Conservation (phyloP, 306 rosid species). For the Prosopis cineraria region DNA sequence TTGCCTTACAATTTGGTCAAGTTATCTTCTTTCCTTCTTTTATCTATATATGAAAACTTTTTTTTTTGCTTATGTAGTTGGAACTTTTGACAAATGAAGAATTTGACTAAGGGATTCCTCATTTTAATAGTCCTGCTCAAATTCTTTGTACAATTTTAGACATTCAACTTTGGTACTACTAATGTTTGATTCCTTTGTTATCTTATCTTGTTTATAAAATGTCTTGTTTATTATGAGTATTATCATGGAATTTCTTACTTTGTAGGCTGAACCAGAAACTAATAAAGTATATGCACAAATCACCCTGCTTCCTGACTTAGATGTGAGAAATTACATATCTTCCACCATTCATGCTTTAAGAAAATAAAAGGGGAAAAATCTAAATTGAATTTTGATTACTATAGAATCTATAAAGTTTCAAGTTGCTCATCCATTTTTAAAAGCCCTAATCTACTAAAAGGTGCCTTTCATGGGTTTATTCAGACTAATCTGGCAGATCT, state of each 20-base stretch:
- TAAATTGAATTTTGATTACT: neutral
- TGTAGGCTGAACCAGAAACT: slow-evolving; percentile 78
- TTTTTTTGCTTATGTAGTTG: slow-evolving; percentile 52
- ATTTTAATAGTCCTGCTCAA: slow-evolving; percentile 65
- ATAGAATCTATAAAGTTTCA: neutral
- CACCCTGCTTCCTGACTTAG: slow-evolving; percentile 67
- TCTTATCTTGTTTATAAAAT: neutral
- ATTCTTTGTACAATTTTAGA: slow-evolving; percentile 69
- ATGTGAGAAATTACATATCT: slow-evolving; percentile 50
- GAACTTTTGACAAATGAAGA: slow-evolving; percentile 76
- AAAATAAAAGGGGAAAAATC: no score
- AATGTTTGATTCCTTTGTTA: slow-evolving; percentile 8
- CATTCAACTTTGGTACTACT: slow-evolving; percentile 70
- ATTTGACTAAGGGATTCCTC: slow-evolving; percentile 60
- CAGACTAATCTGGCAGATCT: slow-evolving; percentile 59
- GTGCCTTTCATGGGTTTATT: slow-evolving; percentile 32
- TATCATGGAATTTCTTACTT: slow-evolving; percentile 15
- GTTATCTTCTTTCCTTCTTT: neutral
- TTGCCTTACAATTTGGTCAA: slow-evolving; percentile 16
- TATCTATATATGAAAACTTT: neutral
- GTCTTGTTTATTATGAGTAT: neutral
- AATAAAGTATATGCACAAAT: slow-evolving; percentile 87
- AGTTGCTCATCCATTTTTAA: neutral
- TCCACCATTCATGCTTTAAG: no score
- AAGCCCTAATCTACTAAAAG: neutral